Base-by-base conservation (phyloP, 1,284 basidiomycete genomes). In the Cryptococcus deneoformans region DNA sequence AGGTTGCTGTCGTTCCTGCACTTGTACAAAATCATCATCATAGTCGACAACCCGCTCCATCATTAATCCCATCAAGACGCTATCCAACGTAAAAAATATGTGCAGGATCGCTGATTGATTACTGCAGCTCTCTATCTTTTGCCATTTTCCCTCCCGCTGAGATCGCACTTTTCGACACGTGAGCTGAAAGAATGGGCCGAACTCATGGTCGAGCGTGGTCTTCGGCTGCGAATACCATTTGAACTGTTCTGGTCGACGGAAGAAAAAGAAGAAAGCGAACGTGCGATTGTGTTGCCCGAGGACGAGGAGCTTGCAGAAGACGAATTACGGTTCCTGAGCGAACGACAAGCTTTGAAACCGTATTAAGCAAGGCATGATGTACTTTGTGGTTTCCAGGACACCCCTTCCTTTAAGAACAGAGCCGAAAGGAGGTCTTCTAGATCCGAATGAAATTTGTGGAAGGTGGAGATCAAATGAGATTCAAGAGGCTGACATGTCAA, bases 161-260 rank as follows among this genome's bases (percentile, higher is more conserved):
- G 90, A 37, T 71, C 79, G 1, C 84, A 82, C 52, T 95, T 93
- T 74, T 83, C 79, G 37, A 64, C 77, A 14, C 77, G 79, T 16
- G 92, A 96, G 71, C 80, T 95, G 63, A 81, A 83, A 53, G 81
- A 78, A 29, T 83, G 89, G 66, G 85, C 82, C 39, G 87, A 91
- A 57, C 83, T 86, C 9, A 92, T 94, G 87, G 84, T 83, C 6
- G 92, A 95, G 75, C 82, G 90, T 46, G 88, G 87, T 0, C 76
- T 95, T 14, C 84, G 92, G 16, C 76, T 90, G 64, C 82, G 89
- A 37, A 76, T 80, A 49, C 86, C 84, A 0, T 69, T 91, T 63
- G 88, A 91, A 37, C 84, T 85, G 50, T 82, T 82, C 57, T 72
- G 71, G 64, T 37, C 77, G 65, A 57, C 71, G 60, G 61, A 55